phyloP scores from a whole-genome alignment of 192 early-diverging fungal genomes.

The Coemansia sp. region DNA sequence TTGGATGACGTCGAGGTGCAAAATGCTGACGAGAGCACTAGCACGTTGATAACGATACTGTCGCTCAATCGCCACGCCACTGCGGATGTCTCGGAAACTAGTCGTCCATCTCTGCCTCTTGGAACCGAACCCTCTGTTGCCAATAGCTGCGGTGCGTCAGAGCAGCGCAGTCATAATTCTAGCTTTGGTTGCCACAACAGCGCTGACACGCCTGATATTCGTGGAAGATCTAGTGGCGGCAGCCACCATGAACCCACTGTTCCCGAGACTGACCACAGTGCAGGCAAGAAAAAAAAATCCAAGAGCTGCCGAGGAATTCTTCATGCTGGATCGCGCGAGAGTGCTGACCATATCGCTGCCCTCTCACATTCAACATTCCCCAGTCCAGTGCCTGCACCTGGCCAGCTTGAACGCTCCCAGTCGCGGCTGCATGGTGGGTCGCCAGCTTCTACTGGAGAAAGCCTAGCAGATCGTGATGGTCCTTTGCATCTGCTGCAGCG shows the following conservation, averaged over 20 bases:
- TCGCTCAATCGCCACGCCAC: constrained; percentile 37
- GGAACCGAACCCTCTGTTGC: constrained; percentile 7
- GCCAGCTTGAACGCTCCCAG: constrained; percentile 27
- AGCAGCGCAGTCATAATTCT: constrained; percentile 5
- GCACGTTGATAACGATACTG: constrained; percentile 48
- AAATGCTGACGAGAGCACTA: constrained; percentile 47
- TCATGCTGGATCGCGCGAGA: constrained; percentile 38
- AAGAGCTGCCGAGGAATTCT: constrained; percentile 36
- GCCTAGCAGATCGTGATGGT: constrained; percentile 6
- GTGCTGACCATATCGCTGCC: constrained; percentile 47
- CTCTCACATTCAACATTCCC: constrained; percentile 53
- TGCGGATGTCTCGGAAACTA: constrained; percentile 1
- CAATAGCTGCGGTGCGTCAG: constrained; percentile 7
- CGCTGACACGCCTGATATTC: constrained; percentile 10
- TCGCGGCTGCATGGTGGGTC: constrained; percentile 22
- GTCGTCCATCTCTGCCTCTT: constrained; percentile 33
- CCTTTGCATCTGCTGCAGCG: constrained; percentile 21
- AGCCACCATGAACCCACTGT: neutral
- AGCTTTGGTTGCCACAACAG: constrained; percentile 15
- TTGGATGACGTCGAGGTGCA: constrained; percentile 49
- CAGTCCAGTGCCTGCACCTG: constrained; percentile 37
- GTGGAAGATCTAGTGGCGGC: constrained; percentile 12
- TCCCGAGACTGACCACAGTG: no score
- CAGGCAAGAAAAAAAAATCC: constrained; percentile 20
- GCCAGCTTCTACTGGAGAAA: constrained; percentile 6